Evolutionary conservation across 2,329 filamentous ascomycete genomes (phyloP), one percentile per base, ranked within the genome.

Genomic region (Aspergillaceae sp.): DNA sequence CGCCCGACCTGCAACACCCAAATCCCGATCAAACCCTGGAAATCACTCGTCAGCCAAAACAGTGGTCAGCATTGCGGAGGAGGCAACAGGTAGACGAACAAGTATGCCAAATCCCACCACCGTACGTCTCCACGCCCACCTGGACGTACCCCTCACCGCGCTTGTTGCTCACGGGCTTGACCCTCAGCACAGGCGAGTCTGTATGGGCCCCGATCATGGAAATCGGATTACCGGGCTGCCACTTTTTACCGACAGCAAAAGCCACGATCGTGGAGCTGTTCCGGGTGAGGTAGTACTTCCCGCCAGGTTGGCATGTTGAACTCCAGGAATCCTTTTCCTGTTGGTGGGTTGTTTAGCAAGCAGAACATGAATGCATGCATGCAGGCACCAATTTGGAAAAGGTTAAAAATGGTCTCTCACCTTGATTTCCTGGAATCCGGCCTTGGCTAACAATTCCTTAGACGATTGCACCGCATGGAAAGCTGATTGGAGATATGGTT

Each of bases 141-240:
- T 98, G 92, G 52, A 96, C 71, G 67, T 92, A 98, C 8, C 91
- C 91, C 53, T 86, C 85, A 46, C 79, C 82, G 60, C 80, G 78
- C 72, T 91, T 92, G 71, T 91, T 95, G 62, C 87, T 94, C 37
- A 95, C 84, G 8, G 92, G 92, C 75, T 98, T 98, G 65, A 98
- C 75, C 49, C 91, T 84, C 42, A 98, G 78, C 57, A 86, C 90
- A 4, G 88, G 89, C 7, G 90, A 96, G 70, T 98, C 92, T 48
- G 92, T 97, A 70, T 98, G 91, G 35, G 92, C 90, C 56, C 91
- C 92, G 51, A 98, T 82, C 80, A 97, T 95, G 65, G 87, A 72
- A 51, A 96, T 83, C 6, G 90, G 84, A 66, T 94, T 94, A 40
- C 91, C 91, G 2, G 91, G 82, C 70, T 84, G 84, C 91, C 91